Evolutionary conservation across 2,329 filamentous ascomycete genomes (phyloP), one percentile per base, ranked within the genome.

Genomic region (Botrytis porri): DNA sequence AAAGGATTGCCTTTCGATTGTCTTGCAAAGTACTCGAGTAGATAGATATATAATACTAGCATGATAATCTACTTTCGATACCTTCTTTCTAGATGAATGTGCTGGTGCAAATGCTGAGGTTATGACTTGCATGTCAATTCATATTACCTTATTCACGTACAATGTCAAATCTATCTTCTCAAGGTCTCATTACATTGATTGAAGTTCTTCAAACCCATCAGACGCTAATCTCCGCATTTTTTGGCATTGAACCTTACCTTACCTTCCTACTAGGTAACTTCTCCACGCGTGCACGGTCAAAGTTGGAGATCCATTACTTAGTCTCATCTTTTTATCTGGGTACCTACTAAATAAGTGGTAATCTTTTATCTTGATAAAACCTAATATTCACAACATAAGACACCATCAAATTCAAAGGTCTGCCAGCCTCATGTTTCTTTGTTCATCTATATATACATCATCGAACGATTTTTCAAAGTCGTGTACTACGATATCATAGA

Each of bases 141-240:
- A 54, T 37, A 61, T 39, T 8, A 37, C 59, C 20, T 61, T 25
- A 12, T 10, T 3, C 8, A 22, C 20, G 59, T 59, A 12, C 29
- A 35, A 12, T 35, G 4, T 43, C 16, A 4, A 39, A n/a, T n/a
- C 20, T 35, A 48, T 48, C 51, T 48, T 57, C 25, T 25, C 35
- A 18, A 29, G 25, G 22, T 67, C 35, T 25, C 22, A 61, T 14
- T 61, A 25, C n/a, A 61, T n/a, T n/a, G 37, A 37, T 37, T 39
- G 22, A 25, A 61, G 22, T 8, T 9, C 22, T 39, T 39, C 32
- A 35, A 41, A 18, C 45, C 48, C 48, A 32, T 29, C 48, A 25
- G 25, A 57, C 65, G 65, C 48, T 69, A 57, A 69, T 69, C 65
- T 37, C 65, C 48, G 37, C 65, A 57, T 41, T 41, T 45, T 41